Percentiles rank a stretch among this genome's conserved stretches.
Conservation (phyloP, 345 rosid genomes). For the Salix purpurea region DNA sequence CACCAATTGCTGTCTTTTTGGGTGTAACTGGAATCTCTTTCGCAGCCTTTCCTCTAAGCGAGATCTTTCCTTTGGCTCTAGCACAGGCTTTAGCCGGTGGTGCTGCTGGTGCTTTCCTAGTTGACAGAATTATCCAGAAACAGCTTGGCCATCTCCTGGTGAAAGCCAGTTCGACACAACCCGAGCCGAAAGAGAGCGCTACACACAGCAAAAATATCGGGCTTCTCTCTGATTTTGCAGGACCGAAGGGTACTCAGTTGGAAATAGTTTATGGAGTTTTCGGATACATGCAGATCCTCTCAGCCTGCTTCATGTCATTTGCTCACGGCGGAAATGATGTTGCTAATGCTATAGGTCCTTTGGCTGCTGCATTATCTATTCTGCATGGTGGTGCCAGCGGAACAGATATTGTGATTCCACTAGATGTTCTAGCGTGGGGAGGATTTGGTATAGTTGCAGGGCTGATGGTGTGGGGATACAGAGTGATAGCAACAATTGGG, state of each 20-base stretch:
- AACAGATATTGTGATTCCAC: constrained; percentile 63
- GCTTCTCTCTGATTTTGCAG: constrained; percentile 82
- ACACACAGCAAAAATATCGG: constrained; percentile 48
- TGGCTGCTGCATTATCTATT: constrained; percentile 85
- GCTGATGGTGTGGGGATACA: constrained; percentile 78
- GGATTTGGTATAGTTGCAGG: constrained; percentile 96
- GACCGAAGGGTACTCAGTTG: constrained; percentile 84
- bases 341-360: constrained; percentile 90
- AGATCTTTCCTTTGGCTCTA: constrained; percentile 47
- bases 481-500: constrained; percentile 94
- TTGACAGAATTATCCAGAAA: constrained; percentile 54
- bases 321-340: constrained; percentile 97
- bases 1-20: constrained; percentile 69
- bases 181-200: constrained; percentile 31
- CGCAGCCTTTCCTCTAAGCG: constrained; percentile 82
- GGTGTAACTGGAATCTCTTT: constrained; percentile 86
- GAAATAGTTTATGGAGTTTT: constrained; percentile 87
- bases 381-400: constrained; percentile 68
- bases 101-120: constrained; percentile 70
- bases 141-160: constrained; percentile 84
- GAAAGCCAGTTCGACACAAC: constrained; percentile 37
- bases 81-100: constrained; percentile 81
- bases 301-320: constrained; percentile 98
- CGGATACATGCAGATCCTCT: constrained; percentile 91
- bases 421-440: constrained; percentile 94